A percentile compares a stretch with the other conserved stretches of the same genome.
phyloP scores from a whole-genome alignment of 2,329 filamentous ascomycete genomes.

The Tolypocladium capitatum region DNA sequence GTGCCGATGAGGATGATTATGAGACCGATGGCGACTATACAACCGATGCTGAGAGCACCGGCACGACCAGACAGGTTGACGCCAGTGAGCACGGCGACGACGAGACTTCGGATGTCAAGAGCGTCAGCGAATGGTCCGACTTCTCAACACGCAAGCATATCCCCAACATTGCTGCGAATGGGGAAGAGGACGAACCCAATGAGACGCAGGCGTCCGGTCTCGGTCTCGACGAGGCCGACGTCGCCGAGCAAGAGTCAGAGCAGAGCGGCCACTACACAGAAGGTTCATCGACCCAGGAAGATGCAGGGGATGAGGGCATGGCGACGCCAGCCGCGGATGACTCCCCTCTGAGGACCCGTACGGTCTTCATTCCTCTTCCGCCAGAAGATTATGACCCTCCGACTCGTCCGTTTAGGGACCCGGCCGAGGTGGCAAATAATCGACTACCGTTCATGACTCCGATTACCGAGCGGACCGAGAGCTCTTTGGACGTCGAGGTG shows the following conservation, averaged over 20 bases:
- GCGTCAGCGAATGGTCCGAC: slow-evolving; percentile 76
- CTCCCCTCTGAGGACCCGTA: slow-evolving; percentile 41
- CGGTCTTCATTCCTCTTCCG: slow-evolving; percentile 63
- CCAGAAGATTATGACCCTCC: slow-evolving; percentile 80
- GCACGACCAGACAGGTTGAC: slow-evolving; percentile 55
- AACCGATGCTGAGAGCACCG: slow-evolving; percentile 73
- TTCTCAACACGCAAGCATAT: slow-evolving; percentile 65
- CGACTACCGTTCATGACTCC: slow-evolving; percentile 97
- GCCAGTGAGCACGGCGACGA: slow-evolving; percentile 28
- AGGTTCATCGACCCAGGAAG: slow-evolving; percentile 6
- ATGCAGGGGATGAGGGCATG: slow-evolving; percentile 21
- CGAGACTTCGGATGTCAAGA: slow-evolving; percentile 46
- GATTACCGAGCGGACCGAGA: slow-evolving; percentile 90
- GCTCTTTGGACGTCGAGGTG: slow-evolving; percentile 58
- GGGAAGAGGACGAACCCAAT: slow-evolving; percentile 15
- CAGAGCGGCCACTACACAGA: not conserved
- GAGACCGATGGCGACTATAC: slow-evolving; percentile 67
- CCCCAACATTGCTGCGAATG: slow-evolving; percentile 29
- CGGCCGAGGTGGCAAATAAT: slow-evolving; percentile 70
- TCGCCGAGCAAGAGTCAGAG: slow-evolving; percentile 12
- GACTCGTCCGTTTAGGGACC: slow-evolving; percentile 67
- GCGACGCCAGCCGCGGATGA: slow-evolving; percentile 27
- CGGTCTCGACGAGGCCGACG: slow-evolving; percentile 18
- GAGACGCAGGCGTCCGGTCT: slow-evolving; percentile 26
- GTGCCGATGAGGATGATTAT: slow-evolving; percentile 52